These are phyloP conservation scores for Brasenia schreberi DNA, from an alignment of 164 flowering plant species.

Conservation along the genomic window DNA sequence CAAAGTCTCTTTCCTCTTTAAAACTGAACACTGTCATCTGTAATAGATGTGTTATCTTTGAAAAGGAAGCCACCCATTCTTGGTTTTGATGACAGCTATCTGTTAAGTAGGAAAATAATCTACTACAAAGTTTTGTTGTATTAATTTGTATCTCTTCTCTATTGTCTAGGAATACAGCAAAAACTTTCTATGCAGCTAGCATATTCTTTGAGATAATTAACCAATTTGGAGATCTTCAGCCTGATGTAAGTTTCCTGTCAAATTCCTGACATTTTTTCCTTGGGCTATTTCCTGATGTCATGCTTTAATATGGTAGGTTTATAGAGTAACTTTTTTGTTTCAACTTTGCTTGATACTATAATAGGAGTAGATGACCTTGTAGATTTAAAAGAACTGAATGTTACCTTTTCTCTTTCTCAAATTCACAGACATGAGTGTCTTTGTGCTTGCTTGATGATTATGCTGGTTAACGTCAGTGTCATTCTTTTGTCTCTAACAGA, in stretches of 20 bases:
- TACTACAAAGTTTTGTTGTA: no score
- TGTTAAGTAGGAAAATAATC: no score
- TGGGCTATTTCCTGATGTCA: background rate
- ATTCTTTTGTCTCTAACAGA: constrained; percentile 28
- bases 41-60: no score
- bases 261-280: background rate
- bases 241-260: constrained; percentile 58
- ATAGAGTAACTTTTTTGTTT: background rate
- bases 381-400: no score
- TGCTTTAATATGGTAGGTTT: background rate
- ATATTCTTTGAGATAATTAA: constrained; percentile 90
- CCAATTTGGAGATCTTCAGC: constrained; percentile 85
- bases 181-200: constrained; percentile 98
- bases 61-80: no score
- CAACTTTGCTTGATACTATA: background rate
- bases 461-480: background rate
- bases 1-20: background rate
- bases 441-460: background rate
- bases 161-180: constrained; percentile 69
- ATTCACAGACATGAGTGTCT: background rate
- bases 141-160: background rate
- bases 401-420: no score
- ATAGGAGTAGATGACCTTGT: no score
- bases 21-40: no score
- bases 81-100: no score